These are phyloP conservation scores for Alternaria longipes DNA, from an alignment of 2,329 filamentous ascomycete genomes.

Conservation along the genomic window DNA sequence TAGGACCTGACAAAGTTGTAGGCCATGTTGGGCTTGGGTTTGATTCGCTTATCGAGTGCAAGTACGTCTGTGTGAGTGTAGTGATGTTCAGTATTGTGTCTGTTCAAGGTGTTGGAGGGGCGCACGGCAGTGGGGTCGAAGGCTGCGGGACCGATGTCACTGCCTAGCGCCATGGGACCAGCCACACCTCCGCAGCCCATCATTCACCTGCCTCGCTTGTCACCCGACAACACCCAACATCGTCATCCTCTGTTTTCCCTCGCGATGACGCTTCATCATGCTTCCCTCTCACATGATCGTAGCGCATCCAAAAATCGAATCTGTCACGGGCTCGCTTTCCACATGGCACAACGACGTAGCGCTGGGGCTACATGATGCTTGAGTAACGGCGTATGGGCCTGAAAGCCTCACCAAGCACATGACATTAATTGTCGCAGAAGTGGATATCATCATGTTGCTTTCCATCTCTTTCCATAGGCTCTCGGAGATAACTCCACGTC, in stretches of 20 bases:
- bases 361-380: background rate
- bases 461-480: background rate
- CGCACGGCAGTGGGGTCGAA: constrained; percentile 8
- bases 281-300: background rate
- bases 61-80: background rate
- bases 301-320: background rate
- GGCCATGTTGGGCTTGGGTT: constrained; percentile 68
- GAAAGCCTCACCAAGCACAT: background rate
- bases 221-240: constrained; percentile 4
- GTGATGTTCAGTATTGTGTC: constrained; percentile 8
- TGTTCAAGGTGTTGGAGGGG: constrained; percentile 16
- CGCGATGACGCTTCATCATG: background rate
- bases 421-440: background rate
- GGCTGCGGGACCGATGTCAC: constrained; percentile 2
- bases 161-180: background rate
- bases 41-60: constrained; percentile 1
- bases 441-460: background rate
- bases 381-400: background rate
- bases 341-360: background rate
- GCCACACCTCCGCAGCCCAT: background rate
- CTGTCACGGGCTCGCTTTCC: background rate
- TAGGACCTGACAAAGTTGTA: constrained; percentile 81
- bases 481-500: background rate
- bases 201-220: background rate
- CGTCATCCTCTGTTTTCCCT: background rate